These are phyloP conservation scores for Cinnamomum chago DNA, from an alignment of 164 flowering plant species.

Conservation along the genomic window DNA sequence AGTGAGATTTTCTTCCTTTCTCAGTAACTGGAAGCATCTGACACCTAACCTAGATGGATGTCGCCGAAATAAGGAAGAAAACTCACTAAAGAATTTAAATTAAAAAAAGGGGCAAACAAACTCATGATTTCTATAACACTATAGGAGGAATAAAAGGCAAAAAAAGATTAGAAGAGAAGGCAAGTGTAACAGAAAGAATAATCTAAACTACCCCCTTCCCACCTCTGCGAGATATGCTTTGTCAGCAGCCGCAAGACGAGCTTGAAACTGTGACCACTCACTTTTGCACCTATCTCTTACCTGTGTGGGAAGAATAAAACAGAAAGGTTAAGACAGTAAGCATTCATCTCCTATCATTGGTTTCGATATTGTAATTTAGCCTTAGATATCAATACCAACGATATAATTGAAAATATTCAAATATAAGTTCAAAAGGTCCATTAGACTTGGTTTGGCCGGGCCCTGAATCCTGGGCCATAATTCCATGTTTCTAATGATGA, in stretches of 20 bases:
- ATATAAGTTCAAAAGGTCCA: too few species aligned
- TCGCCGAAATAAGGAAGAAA: constrained; percentile 8
- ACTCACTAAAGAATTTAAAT: constrained; percentile 13
- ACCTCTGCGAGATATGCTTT: constrained; percentile 43
- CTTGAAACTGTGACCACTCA: constrained; percentile 76
- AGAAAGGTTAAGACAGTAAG: too few species aligned
- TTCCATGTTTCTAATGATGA: too few species aligned
- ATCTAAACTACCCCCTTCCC: constrained; percentile 22
- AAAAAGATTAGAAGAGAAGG: too few species aligned
- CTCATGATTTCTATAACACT: not conserved
- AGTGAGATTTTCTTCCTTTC: constrained; percentile 18
- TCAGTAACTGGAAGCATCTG: constrained; percentile 1
- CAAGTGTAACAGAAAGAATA: not conserved
- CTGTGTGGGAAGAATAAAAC: constrained; percentile 28
- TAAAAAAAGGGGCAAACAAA: constrained; percentile 3
- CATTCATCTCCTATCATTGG: too few species aligned
- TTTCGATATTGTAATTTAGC: too few species aligned
- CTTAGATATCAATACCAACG: too few species aligned
- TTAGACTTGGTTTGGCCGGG: too few species aligned
- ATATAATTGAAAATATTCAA: too few species aligned
- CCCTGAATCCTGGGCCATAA: too few species aligned
- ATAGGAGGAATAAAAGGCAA: too few species aligned
- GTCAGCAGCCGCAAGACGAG: constrained; percentile 68
- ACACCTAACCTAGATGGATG: not conserved
- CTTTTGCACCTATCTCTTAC: constrained; percentile 79